Evolutionary conservation across 768 basidiomycete genomes (phyloP), one percentile per base, ranked within the genome.

Genomic region (Multifurca ochricompacta): DNA sequence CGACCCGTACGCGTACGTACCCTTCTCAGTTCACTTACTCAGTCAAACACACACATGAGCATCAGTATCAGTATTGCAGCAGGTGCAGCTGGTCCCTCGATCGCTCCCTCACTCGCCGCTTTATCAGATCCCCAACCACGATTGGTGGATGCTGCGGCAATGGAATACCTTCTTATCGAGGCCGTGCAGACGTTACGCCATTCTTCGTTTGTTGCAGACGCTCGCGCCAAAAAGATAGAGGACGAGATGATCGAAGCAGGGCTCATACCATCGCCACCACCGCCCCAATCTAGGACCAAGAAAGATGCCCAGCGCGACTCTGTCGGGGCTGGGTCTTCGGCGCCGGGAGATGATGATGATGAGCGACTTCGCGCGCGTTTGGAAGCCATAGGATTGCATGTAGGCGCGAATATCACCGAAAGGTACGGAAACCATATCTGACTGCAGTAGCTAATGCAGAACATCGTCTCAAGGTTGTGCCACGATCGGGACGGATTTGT

Each of bases 81-180:
- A 42, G 46, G 31, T 52, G 53, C 53, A 23, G 47, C 67, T 3
- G 50, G 60, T 13, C 53, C 67, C 4, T 59, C 59, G 21, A 60
- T 58, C 18, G 51, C 65, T 3, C 50, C 64, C 25, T 58, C 64
- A 8, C 72, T 87, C 4, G 69, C 77, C n/a, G 65, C 74, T 2
- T 73, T 88, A 14, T 79, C 85, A 1, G 85, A 89, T 55, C 82
- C 84, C 1, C 81, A 84, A 23, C 65, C 66, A 9, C 75, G 75
- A 27, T 72, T 80, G 37, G 74, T 88, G 52, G 86, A 90, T 63
- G 80, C 71, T 44, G 77, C 82, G 7, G 81, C 74, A 3, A 83
- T 88, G 80, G 89, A 91, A 63, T 94, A 92, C 70, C 83, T 97
- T 64, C 71, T 92, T 53, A 90, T 92, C 53, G 85, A 88, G 66